Conservation (phyloP, 129 eudicot genomes). For the Artemisia tridentata region DNA sequence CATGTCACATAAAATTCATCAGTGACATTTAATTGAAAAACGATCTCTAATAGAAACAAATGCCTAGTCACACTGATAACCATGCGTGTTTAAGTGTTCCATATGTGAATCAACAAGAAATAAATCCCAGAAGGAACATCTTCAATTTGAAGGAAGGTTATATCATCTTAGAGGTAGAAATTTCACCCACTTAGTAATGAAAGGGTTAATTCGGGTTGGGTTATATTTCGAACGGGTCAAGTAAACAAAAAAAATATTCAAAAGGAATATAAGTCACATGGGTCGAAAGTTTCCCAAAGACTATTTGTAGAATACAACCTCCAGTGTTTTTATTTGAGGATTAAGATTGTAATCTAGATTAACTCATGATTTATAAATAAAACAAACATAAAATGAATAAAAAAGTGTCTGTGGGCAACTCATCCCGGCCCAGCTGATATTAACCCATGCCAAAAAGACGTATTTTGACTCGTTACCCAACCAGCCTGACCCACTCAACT, state of each 20-base stretch:
- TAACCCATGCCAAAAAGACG: neutral
- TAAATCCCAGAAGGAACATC: neutral
- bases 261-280: neutral
- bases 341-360: too few species aligned
- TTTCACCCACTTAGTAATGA: too few species aligned
- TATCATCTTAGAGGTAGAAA: constrained; percentile 4
- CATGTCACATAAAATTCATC: constrained; percentile 11
- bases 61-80: neutral
- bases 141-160: neutral
- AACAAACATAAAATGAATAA: too few species aligned
- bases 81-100: neutral
- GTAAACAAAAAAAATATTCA: too few species aligned
- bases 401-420: neutral
- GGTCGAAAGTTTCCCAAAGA: too few species aligned
- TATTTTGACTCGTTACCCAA: neutral
- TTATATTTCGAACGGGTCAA: too few species aligned
- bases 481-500: neutral
- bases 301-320: neutral
- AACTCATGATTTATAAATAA: too few species aligned
- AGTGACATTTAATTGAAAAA: neutral
- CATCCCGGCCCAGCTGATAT: neutral
- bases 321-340: neutral
- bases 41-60: neutral
- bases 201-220: too few species aligned
- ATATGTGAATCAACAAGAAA: neutral